Base-by-base conservation (phyloP, 177 flowering plant species). In the Telopea speciosissima region DNA sequence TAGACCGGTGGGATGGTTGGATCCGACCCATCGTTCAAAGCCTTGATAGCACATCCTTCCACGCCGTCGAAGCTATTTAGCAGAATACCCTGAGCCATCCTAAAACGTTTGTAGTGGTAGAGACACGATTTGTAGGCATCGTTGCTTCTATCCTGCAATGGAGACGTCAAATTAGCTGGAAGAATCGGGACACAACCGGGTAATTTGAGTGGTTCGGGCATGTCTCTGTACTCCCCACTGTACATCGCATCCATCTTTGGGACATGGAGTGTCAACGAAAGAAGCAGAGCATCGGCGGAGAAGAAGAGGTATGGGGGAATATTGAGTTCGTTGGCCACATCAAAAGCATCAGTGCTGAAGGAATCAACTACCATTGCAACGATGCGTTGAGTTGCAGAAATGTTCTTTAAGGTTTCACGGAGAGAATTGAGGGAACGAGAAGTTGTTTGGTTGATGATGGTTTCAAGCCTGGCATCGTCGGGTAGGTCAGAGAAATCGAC, bases 141-240 rank as follows among this genome's bases (percentile, higher is more conserved):
- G 52, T 71, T 36, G 23, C 40, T 76, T 28, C 73, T 74, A 28
- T 83, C 82, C 33, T 78, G 83, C 28, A 75, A 11, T 45, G 83
- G 79, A 22, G 75, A 76, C 0, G 69, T 0, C 1, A 83, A 28
- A 56, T 85, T 82, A 11, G 23, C 45, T 11, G 83, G 83, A n/a
- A 68, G 72, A 25, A 85, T 10, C 17, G 84, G 79, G 0, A 79
- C 45, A 36, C 83, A 83, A 0, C 88, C 88, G 24, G 86, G 84
- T 0, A 82, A 0, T 1, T 70, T 26, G 8, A 84, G 19, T 17
- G 79, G 83, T n/a, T 82, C 80, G 0, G 72, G 68, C 13, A 82
- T 3, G 65, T 84, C 85, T 40, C 74, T 68, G 25, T 63, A 80
- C 77, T 81, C 85, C 19, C 82, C 72, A 0, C 72, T 5, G 49